These are phyloP conservation scores for Podaxis sp. DNA, from an alignment of 768 basidiomycete genomes.

Conservation along the genomic window DNA sequence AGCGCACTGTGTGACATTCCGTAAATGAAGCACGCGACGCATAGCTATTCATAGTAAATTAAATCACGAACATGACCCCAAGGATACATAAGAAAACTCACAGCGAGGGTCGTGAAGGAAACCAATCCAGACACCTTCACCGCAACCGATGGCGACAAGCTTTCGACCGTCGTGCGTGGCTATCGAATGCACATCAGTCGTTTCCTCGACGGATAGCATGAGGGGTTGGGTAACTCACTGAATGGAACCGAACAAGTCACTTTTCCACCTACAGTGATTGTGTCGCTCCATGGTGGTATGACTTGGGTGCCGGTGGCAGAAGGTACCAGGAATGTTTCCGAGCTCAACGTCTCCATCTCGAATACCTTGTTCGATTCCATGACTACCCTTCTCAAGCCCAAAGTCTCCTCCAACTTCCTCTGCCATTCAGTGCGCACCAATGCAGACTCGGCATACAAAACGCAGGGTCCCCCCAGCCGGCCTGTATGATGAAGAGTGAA, in stretches of 20 bases:
- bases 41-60: constrained; percentile 54
- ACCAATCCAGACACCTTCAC: constrained; percentile 97
- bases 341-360: constrained; percentile 86
- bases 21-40: constrained; percentile 90
- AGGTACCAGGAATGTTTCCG: constrained; percentile 84
- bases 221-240: constrained; percentile 51
- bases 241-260: constrained; percentile 97
- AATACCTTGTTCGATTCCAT: constrained; percentile 96
- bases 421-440: constrained; percentile 86
- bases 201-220: not conserved
- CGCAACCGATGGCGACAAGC: constrained; percentile 91
- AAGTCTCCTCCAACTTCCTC: constrained; percentile 84
- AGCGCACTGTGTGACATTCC: constrained; percentile 92
- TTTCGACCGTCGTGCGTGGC: constrained; percentile 84
- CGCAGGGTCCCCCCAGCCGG: constrained; percentile 81
- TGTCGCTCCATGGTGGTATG: constrained; percentile 69
- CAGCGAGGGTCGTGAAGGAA: constrained; percentile 88
- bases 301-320: constrained; percentile 48
- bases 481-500: constrained; percentile 90
- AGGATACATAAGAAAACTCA: constrained; percentile 35
- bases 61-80: not conserved
- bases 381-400: constrained; percentile 79
- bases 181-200: constrained; percentile 28
- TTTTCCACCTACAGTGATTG: constrained; percentile 72
- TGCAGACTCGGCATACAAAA: constrained; percentile 82